Base-by-base conservation (phyloP, 192 early-diverging fungal genomes). In the Coemansia sp. region DNA sequence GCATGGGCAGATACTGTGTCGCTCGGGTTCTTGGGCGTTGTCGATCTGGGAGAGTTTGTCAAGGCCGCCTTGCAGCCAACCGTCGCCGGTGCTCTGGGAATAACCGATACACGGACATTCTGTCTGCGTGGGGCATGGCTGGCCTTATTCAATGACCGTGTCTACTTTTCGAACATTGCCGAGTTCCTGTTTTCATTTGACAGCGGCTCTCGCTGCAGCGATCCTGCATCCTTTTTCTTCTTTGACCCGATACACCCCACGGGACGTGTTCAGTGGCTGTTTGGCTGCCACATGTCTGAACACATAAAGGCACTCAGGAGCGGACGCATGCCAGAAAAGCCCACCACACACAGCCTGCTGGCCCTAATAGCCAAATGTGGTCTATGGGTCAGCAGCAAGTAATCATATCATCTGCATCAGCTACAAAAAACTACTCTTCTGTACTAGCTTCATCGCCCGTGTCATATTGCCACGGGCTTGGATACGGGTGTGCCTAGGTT, bases 241-340 rank as follows among this genome's bases (percentile, higher is more conserved):
- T 55, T 62, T 33, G 67, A 70, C 11, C 67, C 67, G 0, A 56
- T 63, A 3, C 67, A 70, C 21, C 67, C 67, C 0, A 38, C 59
- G 18, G 67, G 63, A 18, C 60, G 55, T 7, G 54, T 70, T 0
- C 67, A 70, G 11, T 40, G 67, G 3, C 36, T 70, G 10, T 70
- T 70, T 48, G 67, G 54, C 5, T 70, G 63, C 20, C 51, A 51
- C 9, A 19, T 49, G 36, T 49, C 12, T 18, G 11, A 49, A 38
- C 36, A 38, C 5, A 38, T 49, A 26, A 4, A 49, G 16, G n/a
- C n/a, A n/a, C n/a, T n/a, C n/a, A n/a, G n/a, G n/a, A n/a, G n/a
- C n/a, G n/a, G n/a, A n/a, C n/a, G n/a, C n/a, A n/a, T n/a, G n/a
- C n/a, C n/a, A n/a, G n/a, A n/a, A n/a, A n/a, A n/a, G n/a, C n/a